Base-by-base conservation (phyloP, 495 filamentous ascomycete species). In the Thozetella sp. region DNA sequence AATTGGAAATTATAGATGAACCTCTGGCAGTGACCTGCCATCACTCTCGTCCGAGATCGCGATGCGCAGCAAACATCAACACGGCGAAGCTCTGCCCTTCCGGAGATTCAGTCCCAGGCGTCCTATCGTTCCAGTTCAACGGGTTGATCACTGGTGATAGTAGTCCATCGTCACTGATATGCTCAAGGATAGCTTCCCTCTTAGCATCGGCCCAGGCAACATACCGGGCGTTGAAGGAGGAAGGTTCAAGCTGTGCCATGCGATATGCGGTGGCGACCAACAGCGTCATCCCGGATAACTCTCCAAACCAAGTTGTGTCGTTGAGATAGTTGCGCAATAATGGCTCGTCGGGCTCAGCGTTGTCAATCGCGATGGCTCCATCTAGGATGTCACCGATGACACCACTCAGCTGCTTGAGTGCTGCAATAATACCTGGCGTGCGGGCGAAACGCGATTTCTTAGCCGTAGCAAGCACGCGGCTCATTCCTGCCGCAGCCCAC, bases 311-410 rank as follows among this genome's bases (percentile, higher is more conserved):
- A 22, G 54, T 70, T 11, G 64, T 59, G 48, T 83, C 76, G 48
- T 78, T 72, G 30, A 83, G 72, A 57, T 84, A 83, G 60, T 84
- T 84, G 9, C 77, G 67, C 19, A 83, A 64, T 17, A 84, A 67
- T 17, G 75, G 72, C 37, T 72, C 67, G n/a, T 76, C 68, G 27
- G 67, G 65, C 56, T 78, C 68, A 25, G 78, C 80, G 11, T 67
- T 43, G 30, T 37, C 30, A 17, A 37, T 37, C 9, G 9, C 6
- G 30, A 81, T 77, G 9, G 73, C 78, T 3, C 69, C 78, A 53
- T 83, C 77, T n/a, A 84, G 53, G 53, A 84, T 84, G 50, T 70
- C 68, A 27, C 73, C 71, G 59, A 83, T 77, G 26, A 64, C 69
- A 4, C 43, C 54, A 53, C 71, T 74, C 34, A 83, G 53, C 52